These are phyloP conservation scores for Rhodofomes roseus DNA, from an alignment of 1,284 basidiomycete genomes.

Conservation along the genomic window DNA sequence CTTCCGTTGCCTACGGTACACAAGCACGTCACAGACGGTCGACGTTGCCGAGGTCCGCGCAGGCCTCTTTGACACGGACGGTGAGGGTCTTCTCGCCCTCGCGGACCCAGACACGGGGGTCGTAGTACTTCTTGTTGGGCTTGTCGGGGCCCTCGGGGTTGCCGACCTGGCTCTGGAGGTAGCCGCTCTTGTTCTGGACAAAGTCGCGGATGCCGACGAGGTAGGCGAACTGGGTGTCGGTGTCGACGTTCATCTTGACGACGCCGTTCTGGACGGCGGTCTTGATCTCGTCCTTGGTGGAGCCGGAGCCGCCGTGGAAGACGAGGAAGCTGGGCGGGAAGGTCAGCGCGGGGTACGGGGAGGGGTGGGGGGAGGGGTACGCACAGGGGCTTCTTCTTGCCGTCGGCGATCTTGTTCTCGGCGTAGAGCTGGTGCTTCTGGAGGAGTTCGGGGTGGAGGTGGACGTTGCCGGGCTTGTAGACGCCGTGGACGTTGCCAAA, in stretches of 20 bases:
- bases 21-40: not conserved
- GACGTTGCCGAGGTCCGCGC: conserved; percentile 84
- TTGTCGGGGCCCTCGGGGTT: conserved; percentile 93
- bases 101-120: conserved; percentile 96
- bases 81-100: conserved; percentile 96
- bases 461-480: conserved; percentile 94
- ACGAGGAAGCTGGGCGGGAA: conserved; percentile 77
- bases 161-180: conserved; percentile 85
- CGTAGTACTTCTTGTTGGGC: conserved; percentile 98
- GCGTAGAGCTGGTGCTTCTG: conserved; percentile 88
- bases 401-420: conserved; percentile 65
- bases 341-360: not conserved
- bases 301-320: conserved; percentile 99
- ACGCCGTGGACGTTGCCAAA: conserved; percentile 97
- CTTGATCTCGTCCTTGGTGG: conserved; percentile 93
- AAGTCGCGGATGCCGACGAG: conserved; percentile 91
- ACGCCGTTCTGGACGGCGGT: conserved; percentile 93
- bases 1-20: not conserved
- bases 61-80: conserved; percentile 89
- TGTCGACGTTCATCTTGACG: conserved; percentile 97
- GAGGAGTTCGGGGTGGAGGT: conserved; percentile 89
- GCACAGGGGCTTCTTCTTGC: conserved; percentile 77
- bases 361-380: conserved; percentile 23
- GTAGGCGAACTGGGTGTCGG: conserved; percentile 93
- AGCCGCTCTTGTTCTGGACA: conserved; percentile 78